Percentiles rank a stretch among this genome's conserved stretches.
These are phyloP conservation scores for Cladosporium velox DNA, from an alignment of 2,329 filamentous ascomycete genomes.

Conservation along the genomic window DNA sequence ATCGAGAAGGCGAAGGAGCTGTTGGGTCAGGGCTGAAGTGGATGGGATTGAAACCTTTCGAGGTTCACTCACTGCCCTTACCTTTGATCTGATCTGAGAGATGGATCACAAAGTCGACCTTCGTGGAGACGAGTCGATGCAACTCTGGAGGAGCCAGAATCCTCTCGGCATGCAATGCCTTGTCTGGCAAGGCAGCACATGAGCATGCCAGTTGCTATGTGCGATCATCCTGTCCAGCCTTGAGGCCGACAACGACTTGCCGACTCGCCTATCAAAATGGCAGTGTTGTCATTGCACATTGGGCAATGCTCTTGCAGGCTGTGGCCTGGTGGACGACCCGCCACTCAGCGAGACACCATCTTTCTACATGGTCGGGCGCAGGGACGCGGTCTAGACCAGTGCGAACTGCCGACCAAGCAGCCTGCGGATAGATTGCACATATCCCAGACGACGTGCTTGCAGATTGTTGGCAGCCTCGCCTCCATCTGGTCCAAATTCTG, in stretches of 20 bases:
- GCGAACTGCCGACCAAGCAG: not conserved
- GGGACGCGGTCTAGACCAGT: not conserved
- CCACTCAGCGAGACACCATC: not conserved
- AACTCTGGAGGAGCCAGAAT: not conserved
- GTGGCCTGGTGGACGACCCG: not conserved
- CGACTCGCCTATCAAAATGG: not conserved
- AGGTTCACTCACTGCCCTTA: not conserved
- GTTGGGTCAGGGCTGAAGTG: constrained; percentile 45
- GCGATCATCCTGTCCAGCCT: not conserved
- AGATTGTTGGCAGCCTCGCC: not conserved
- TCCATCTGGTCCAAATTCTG: not conserved
- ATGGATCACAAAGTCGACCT: not conserved
- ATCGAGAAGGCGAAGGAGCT: constrained; percentile 71
- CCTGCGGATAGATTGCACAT: not conserved
- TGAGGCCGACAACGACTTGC: not conserved
- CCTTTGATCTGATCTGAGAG: not conserved
- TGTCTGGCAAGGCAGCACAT: not conserved
- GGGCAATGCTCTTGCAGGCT: not conserved
- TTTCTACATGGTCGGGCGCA: not conserved
- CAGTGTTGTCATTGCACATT: not conserved
- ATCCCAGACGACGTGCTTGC: not conserved
- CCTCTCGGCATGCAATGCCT: not conserved
- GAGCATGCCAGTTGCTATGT: not conserved
- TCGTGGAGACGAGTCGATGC: not conserved
- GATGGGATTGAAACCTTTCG: not conserved